Percentiles rank a stretch among this genome's conserved stretches.
These are phyloP conservation scores for Podila epicladia DNA, from an alignment of 192 early-diverging fungal genomes.

Conservation along the genomic window DNA sequence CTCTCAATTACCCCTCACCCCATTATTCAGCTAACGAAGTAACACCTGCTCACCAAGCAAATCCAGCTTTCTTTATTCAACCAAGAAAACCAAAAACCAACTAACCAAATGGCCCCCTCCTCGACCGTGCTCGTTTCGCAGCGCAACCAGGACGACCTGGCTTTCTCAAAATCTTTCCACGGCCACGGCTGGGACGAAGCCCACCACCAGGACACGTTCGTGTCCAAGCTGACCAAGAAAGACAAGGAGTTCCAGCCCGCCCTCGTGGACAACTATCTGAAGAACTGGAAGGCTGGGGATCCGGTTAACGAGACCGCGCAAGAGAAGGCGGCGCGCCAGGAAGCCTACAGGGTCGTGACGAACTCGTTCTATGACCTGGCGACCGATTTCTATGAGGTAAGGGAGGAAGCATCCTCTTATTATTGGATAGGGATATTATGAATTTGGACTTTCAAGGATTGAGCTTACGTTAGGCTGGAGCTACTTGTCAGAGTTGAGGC, in stretches of 20 bases:
- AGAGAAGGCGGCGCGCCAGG: constrained; percentile 59
- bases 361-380: constrained; percentile 87
- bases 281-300: constrained; percentile 70
- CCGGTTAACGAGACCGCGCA: constrained; percentile 66
- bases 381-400: constrained; percentile 85
- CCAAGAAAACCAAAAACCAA: not conserved
- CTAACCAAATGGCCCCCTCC: constrained; percentile 11
- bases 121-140: constrained; percentile 22
- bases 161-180: constrained; percentile 62
- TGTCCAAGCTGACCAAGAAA: constrained; percentile 66
- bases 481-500: too few species aligned
- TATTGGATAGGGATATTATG: not conserved
- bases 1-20: too few species aligned
- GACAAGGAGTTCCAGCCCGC: constrained; percentile 72
- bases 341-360: constrained; percentile 72
- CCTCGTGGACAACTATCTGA: constrained; percentile 74
- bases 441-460: not conserved
- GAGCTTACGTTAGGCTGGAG: not conserved
- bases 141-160: constrained; percentile 61
- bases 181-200: constrained; percentile 52
- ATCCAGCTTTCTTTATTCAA: not conserved
- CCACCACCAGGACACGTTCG: constrained; percentile 44
- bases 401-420: not conserved
- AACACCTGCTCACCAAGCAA: too few species aligned
- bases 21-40: too few species aligned